phyloP scores from a whole-genome alignment of 2,329 filamentous ascomycete species.

The Neonectria neomacrospora region DNA sequence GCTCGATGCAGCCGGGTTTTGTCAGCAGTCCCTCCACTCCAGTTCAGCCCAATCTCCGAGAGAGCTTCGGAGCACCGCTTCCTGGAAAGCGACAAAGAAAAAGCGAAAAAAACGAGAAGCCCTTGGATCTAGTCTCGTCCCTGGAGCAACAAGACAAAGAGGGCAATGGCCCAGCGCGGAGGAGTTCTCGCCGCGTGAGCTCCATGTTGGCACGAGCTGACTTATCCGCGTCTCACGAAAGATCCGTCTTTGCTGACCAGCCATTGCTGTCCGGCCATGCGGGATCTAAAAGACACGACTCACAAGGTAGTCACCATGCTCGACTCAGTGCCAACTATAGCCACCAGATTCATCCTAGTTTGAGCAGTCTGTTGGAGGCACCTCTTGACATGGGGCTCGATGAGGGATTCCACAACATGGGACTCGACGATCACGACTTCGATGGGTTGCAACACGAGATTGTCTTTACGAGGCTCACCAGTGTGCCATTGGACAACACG shows the following conservation, averaged over 20 bases:
- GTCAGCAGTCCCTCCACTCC: constrained; percentile 83
- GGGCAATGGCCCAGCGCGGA: constrained; percentile 62
- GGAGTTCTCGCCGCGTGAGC: constrained; percentile 83
- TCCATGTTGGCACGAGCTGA: constrained; percentile 90
- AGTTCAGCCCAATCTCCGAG: constrained; percentile 74
- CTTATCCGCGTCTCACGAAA: constrained; percentile 84
- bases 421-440: constrained; percentile 76
- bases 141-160: constrained; percentile 75
- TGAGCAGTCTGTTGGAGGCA: constrained; percentile 73
- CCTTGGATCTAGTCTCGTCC: constrained; percentile 73
- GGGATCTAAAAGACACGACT: constrained; percentile 74
- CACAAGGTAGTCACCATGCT: constrained; percentile 64
- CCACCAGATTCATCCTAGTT: constrained; percentile 60
- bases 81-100: constrained; percentile 65
- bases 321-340: constrained; percentile 56
- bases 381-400: constrained; percentile 77
- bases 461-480: constrained; percentile 76
- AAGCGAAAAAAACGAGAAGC: constrained; percentile 62
- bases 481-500: constrained; percentile 69
- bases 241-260: constrained; percentile 80
- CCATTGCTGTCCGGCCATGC: constrained; percentile 53
- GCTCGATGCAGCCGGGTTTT: constrained; percentile 74
- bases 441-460: constrained; percentile 79
- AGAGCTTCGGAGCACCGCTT: constrained; percentile 76
- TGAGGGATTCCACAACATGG: constrained; percentile 78